These are phyloP conservation scores for Thelonectria rubi DNA, from an alignment of 2,329 filamentous ascomycete genomes.

Conservation along the genomic window DNA sequence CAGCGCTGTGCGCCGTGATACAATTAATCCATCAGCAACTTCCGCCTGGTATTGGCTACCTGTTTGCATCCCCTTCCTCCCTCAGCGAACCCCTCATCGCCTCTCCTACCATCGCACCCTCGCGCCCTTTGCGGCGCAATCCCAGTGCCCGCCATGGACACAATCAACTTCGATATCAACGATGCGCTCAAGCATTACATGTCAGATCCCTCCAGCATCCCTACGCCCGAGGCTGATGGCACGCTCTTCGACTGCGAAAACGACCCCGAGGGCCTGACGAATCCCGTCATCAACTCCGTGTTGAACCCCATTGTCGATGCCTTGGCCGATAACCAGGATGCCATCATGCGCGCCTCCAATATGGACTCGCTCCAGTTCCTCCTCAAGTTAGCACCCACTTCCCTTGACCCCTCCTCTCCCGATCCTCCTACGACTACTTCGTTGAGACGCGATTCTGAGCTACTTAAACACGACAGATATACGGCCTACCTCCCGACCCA, in stretches of 20 bases:
- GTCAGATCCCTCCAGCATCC: slow-evolving; percentile 85
- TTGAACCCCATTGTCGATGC: slow-evolving; percentile 93
- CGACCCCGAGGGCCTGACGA: slow-evolving; percentile 84
- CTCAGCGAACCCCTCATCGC: slow-evolving; percentile 2
- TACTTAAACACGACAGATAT: slow-evolving; percentile 77
- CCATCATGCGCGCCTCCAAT: slow-evolving; percentile 77
- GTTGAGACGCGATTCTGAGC: slow-evolving; percentile 44
- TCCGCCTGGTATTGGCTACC: neutral
- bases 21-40: neutral
- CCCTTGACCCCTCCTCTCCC: slow-evolving; percentile 42
- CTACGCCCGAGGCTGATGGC: slow-evolving; percentile 85
- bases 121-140: slow-evolving; percentile 33
- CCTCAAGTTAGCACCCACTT: slow-evolving; percentile 85
- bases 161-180: slow-evolving; percentile 93
- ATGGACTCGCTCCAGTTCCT: slow-evolving; percentile 97
- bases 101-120: slow-evolving; percentile 24
- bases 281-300: slow-evolving; percentile 80
- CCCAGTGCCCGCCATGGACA: slow-evolving; percentile 64
- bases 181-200: slow-evolving; percentile 96
- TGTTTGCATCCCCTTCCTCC: slow-evolving; percentile 29
- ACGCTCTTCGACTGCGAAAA: slow-evolving; percentile 91
- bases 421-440: slow-evolving; percentile 29
- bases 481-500: slow-evolving; percentile 80
- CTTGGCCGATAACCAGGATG: slow-evolving; percentile 90
- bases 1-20: slow-evolving; percentile 6